These are phyloP conservation scores for Alternaria tenuissima DNA, from an alignment of 2,329 filamentous ascomycete species.

Conservation along the genomic window DNA sequence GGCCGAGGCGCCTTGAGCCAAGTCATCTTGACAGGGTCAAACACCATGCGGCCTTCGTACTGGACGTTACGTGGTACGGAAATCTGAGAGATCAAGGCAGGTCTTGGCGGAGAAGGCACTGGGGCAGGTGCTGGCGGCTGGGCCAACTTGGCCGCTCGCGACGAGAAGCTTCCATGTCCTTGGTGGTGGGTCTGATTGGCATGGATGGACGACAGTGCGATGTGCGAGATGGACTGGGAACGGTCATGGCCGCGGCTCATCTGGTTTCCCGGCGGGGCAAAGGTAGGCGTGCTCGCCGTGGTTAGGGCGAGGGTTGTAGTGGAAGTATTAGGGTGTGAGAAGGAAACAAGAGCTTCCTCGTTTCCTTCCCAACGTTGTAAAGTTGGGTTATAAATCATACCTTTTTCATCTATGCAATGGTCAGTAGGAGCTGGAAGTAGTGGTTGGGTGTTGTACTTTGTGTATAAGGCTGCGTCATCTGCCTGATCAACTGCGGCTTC, in stretches of 20 bases:
- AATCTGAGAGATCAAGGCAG: constrained; percentile 91
- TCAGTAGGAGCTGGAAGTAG: constrained; percentile 13
- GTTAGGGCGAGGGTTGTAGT: constrained; percentile 52
- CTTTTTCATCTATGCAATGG: constrained; percentile 74
- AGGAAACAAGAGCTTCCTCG: constrained; percentile 81
- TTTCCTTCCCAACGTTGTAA: constrained; percentile 96
- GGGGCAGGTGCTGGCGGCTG: constrained; percentile 56
- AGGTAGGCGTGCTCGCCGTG: constrained; percentile 51
- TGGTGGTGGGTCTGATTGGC: constrained; percentile 16
- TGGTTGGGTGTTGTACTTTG: constrained; percentile 70
- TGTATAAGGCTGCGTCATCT: constrained; percentile 77
- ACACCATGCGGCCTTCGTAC: constrained; percentile 97
- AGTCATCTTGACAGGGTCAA: constrained; percentile 96
- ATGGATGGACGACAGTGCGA: constrained; percentile 42
- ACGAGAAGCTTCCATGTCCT: constrained; percentile 52
- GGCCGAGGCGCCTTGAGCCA: constrained; percentile 79
- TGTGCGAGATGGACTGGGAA: constrained; percentile 55
- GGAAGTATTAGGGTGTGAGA: constrained; percentile 65
- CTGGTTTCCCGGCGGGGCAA: constrained; percentile 44
- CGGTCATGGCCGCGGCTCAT: constrained; percentile 44
- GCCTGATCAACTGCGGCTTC: constrained; percentile 90
- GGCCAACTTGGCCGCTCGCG: constrained; percentile 44
- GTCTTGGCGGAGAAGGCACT: constrained; percentile 60
- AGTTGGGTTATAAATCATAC: constrained; percentile 93
- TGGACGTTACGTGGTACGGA: constrained; percentile 82